Conservation (phyloP, 2,329 filamentous ascomycete species). For the Hypoxylon sp. region DNA sequence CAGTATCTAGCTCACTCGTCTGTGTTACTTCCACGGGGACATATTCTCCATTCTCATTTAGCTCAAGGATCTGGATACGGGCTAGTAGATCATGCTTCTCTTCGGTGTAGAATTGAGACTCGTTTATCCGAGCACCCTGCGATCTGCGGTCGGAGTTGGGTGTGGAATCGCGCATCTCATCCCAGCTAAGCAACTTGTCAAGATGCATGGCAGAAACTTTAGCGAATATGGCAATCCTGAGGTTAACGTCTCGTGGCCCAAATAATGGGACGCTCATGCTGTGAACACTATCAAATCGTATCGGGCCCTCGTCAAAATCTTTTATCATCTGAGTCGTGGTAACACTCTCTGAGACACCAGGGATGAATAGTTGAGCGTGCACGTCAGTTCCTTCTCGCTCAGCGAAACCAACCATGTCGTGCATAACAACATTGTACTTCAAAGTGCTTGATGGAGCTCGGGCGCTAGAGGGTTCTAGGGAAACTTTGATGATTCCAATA, state of each 20-base stretch:
- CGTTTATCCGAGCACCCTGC: conserved; percentile 80
- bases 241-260: conserved; percentile 78
- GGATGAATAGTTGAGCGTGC: conserved; percentile 96
- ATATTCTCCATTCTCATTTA: conserved; percentile 92
- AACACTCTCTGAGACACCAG: conserved; percentile 89
- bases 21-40: conserved; percentile 94
- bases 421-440: conserved; percentile 99
- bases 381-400: conserved; percentile 96
- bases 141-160: conserved; percentile 69
- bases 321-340: conserved; percentile 96
- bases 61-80: conserved; percentile 88
- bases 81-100: conserved; percentile 95
- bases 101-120: conserved; percentile 92
- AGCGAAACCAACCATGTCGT: conserved; percentile 93
- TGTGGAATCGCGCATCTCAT: conserved; percentile 91
- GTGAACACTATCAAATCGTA: conserved; percentile 97
- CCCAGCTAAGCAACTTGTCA: conserved; percentile 97
- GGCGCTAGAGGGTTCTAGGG: conserved; percentile 92
- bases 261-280: conserved; percentile 94
- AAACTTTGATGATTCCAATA: conserved; percentile 90
- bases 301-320: conserved; percentile 91
- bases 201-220: conserved; percentile 93
- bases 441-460: conserved; percentile 91
- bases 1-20: conserved; percentile 84
- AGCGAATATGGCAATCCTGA: conserved; percentile 92